Evolutionary conservation across 768 basidiomycete genomes (phyloP).

Genomic region (Rickenella mellea): DNA sequence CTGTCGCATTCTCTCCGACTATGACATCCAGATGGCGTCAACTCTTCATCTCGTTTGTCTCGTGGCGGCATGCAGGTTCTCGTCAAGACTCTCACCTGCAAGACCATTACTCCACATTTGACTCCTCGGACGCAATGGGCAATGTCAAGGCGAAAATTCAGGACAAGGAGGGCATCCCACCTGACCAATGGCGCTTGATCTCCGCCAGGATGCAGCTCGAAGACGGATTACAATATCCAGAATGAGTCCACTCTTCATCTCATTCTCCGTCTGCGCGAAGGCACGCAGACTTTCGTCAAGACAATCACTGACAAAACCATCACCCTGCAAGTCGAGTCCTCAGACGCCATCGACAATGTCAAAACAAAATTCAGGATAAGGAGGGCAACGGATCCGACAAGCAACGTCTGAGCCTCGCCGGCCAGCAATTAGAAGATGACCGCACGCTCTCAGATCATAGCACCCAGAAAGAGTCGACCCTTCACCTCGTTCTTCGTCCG

Average conservation of each 20-base stretch:
- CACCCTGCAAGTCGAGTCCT: constrained; percentile 83
- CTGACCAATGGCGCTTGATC: constrained; percentile 92
- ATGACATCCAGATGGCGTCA: constrained; percentile 60
- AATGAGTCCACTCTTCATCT: constrained; percentile 91
- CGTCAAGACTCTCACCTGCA: constrained; percentile 81
- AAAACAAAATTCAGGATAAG: constrained; percentile 94
- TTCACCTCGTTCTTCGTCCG: constrained; percentile 65
- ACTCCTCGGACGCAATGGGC: constrained; percentile 69
- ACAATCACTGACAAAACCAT: constrained; percentile 86
- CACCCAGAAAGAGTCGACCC: constrained; percentile 84
- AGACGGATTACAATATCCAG: constrained; percentile 93
- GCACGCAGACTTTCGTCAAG: constrained; percentile 82
- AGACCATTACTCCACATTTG: constrained; percentile 85
- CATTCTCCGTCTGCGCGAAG: constrained; percentile 82
- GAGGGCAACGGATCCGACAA: constrained; percentile 75
- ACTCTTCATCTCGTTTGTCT: constrained; percentile 44
- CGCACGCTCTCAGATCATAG: constrained; percentile 87
- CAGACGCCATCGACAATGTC: constrained; percentile 81
- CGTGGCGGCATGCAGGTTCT: constrained; percentile 71
- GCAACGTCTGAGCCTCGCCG: constrained; percentile 86
- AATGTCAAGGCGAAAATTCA: constrained; percentile 80
- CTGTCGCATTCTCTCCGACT: constrained; percentile 63
- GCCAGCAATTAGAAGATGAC: constrained; percentile 88
- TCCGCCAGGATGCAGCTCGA: constrained; percentile 95
- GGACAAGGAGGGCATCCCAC: constrained; percentile 80